Conservation (phyloP, 495 filamentous ascomycete genomes). For the Penicillium waksmanii region DNA sequence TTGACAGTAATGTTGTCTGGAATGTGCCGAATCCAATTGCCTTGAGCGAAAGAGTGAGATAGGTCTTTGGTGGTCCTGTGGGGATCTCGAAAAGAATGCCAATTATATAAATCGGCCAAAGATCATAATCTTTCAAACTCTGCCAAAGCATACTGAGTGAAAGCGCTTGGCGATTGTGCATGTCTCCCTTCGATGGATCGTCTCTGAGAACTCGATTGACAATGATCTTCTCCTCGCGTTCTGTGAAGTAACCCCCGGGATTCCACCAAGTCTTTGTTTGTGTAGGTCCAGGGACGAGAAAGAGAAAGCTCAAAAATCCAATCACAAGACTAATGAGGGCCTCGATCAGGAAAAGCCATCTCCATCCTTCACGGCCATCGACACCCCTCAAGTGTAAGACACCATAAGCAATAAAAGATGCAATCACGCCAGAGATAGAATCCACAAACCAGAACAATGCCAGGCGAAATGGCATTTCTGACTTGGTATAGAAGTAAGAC, state of each 20-base stretch:
- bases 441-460: conserved; percentile 67
- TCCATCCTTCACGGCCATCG: conserved; percentile 38
- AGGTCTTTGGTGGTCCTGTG: conserved; percentile 46
- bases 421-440: conserved; percentile 49
- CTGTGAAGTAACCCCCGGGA: not conserved
- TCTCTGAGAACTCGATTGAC: conserved; percentile 73
- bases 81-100: conserved; percentile 58
- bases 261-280: conserved; percentile 58
- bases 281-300: conserved; percentile 53
- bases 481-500: conserved; percentile 69
- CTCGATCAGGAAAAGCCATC: conserved; percentile 57
- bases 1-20: conserved; percentile 65
- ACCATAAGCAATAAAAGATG: conserved; percentile 51
- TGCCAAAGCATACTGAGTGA: conserved; percentile 46
- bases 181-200: conserved; percentile 53
- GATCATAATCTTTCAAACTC: conserved; percentile 44
- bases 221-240: conserved; percentile 65
- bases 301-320: conserved; percentile 53
- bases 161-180: conserved; percentile 61
- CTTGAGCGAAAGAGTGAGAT: conserved; percentile 65
- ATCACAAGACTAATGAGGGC: conserved; percentile 52
- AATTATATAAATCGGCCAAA: conserved; percentile 56
- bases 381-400: conserved; percentile 48
- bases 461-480: conserved; percentile 64
- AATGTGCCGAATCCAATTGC: conserved; percentile 67